Percentiles rank a stretch among this genome's conserved stretches.
Evolutionary conservation across 257 asterid genomes (phyloP).

Genomic region (Euphrasia confusa): DNA sequence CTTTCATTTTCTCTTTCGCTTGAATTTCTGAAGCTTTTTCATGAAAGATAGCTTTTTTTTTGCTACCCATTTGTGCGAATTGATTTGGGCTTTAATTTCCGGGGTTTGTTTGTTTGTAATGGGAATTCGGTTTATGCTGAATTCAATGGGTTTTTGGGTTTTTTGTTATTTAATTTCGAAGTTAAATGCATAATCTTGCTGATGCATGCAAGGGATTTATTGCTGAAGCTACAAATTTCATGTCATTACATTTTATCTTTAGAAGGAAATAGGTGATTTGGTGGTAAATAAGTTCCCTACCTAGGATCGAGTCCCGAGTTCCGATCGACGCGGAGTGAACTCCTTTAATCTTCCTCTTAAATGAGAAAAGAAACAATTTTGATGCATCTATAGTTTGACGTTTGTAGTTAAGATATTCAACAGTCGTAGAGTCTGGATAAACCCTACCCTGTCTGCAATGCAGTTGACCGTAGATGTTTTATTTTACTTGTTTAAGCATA

Average conservation of each 20-base stretch:
- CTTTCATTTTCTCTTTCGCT: background rate
- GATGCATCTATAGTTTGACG: background rate
- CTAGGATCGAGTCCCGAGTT: too few species aligned
- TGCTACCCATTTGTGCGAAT: conserved; percentile 21
- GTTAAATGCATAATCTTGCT: conserved; percentile 15
- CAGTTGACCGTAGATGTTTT: conserved; percentile 15
- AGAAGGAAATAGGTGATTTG: too few species aligned
- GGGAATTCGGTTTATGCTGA: conserved; percentile 14
- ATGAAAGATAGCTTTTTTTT: background rate
- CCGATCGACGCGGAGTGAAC: too few species aligned
- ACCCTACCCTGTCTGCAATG: conserved; percentile 3
- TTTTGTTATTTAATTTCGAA: background rate
- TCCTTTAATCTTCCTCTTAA: too few species aligned
- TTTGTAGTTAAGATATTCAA: background rate
- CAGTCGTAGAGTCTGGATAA: background rate
- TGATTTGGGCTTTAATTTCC: conserved; percentile 26
- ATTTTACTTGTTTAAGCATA: conserved; percentile 8
- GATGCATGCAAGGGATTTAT: conserved; percentile 21
- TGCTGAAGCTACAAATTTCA: background rate
- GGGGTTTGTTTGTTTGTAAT: background rate
- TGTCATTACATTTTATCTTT: conserved; percentile 10
- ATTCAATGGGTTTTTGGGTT: background rate
- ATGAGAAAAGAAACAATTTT: background rate
- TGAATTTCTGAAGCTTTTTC: background rate
- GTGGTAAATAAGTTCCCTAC: too few species aligned